Conservation (phyloP, 768 basidiomycete genomes). For the Dentipellis sp. region DNA sequence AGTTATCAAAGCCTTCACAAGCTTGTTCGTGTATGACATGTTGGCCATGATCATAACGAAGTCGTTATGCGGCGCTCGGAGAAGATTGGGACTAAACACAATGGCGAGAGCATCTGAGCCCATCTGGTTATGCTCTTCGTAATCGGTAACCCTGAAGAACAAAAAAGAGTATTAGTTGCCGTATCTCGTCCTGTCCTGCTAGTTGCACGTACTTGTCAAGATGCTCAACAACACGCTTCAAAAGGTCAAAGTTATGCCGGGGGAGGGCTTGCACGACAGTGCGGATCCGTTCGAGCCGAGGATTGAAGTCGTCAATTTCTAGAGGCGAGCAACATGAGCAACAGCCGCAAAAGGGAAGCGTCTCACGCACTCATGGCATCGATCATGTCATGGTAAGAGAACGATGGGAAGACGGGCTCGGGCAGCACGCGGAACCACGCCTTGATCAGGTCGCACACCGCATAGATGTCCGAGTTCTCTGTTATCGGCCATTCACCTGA, state of each 20-base stretch:
- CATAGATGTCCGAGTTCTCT: conserved; percentile 63
- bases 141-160: conserved; percentile 64
- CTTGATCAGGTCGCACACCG: conserved; percentile 77
- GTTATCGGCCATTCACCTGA: conserved; percentile 53
- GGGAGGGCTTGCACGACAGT: conserved; percentile 62
- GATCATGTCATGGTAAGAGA: conserved; percentile 60
- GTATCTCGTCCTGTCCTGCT: background rate
- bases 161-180: background rate
- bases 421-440: conserved; percentile 81
- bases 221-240: conserved; percentile 73
- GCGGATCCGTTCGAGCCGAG: conserved; percentile 55
- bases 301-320: conserved; percentile 66
- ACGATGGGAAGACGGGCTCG: conserved; percentile 66
- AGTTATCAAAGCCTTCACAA: conserved; percentile 47
- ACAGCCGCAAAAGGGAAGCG: background rate
- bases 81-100: conserved; percentile 75
- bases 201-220: conserved; percentile 51
- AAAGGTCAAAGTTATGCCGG: conserved; percentile 65
- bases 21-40: conserved; percentile 33
- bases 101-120: conserved; percentile 78
- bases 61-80: conserved; percentile 72
- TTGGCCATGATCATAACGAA: conserved; percentile 71
- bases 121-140: conserved; percentile 86
- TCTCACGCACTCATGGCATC: conserved; percentile 49
- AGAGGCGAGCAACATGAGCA: conserved; percentile 4